Evolutionary conservation across 2,329 filamentous ascomycete species (phyloP).

Genomic region (Ophiostoma piceae): DNA sequence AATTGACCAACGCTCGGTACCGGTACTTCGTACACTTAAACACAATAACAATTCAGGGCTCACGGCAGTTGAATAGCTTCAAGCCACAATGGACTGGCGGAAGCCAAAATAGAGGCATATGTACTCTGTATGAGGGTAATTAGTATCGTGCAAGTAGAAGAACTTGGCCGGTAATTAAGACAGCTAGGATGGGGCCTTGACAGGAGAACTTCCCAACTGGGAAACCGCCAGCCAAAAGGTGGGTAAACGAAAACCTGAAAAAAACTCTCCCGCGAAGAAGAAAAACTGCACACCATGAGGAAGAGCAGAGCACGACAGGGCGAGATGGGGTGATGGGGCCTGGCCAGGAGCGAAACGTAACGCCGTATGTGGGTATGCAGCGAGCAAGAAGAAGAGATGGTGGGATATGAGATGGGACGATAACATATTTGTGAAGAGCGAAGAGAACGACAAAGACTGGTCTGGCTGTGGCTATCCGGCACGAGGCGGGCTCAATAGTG

Average conservation of each 20-base stretch:
- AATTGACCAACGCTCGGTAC: not conserved
- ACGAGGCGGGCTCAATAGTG: not conserved
- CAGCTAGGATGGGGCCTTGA: not conserved
- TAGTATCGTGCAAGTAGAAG: not conserved
- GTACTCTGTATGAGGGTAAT: not conserved
- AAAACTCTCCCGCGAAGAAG: not conserved
- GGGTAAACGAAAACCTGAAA: conserved; percentile 4
- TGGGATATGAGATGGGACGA: not conserved
- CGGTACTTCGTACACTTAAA: not conserved
- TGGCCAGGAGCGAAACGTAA: not conserved
- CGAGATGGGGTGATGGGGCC: not conserved
- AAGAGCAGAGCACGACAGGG: not conserved
- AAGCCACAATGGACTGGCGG: not conserved
- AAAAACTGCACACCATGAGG: conserved; percentile 9
- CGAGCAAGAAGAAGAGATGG: not conserved
- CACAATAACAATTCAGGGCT: not conserved
- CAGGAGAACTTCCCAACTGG: not conserved
- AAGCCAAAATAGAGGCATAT: not conserved
- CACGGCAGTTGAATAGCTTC: not conserved
- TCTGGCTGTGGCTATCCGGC: not conserved
- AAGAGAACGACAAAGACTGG: not conserved
- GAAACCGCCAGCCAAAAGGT: not conserved
- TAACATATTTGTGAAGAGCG: not conserved
- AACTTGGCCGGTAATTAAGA: not conserved
- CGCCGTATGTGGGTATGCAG: not conserved